These are phyloP conservation scores for Penicillium robsamsonii DNA, from an alignment of 495 filamentous ascomycete species.

Conservation along the genomic window DNA sequence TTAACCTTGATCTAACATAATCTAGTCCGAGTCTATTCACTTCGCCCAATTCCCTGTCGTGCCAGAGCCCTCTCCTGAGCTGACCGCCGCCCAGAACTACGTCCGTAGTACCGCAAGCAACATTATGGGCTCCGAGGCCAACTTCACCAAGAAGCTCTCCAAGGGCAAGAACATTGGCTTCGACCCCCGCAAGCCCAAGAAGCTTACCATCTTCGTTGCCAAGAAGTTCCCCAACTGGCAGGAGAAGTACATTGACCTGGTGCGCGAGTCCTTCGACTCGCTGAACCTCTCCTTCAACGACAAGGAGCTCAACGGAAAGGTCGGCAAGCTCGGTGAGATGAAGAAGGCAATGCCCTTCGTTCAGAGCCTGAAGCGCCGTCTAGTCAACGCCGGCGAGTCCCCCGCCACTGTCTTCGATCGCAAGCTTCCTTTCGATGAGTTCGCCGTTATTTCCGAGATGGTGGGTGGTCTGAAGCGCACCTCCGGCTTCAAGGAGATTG, in stretches of 20 bases:
- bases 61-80: conserved; percentile 55
- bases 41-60: conserved; percentile 72
- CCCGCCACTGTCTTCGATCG: conserved; percentile 69
- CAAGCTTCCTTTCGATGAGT: conserved; percentile 83
- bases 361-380: conserved; percentile 76
- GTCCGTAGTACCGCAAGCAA: conserved; percentile 69
- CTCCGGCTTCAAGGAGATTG: conserved; percentile 60
- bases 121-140: conserved; percentile 85
- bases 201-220: conserved; percentile 82
- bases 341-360: conserved; percentile 99
- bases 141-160: conserved; percentile 74
- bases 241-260: conserved; percentile 80
- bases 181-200: conserved; percentile 87
- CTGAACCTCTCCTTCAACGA: conserved; percentile 63
- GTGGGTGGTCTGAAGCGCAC: conserved; percentile 57
- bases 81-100: conserved; percentile 78
- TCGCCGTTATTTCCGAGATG: conserved; percentile 63
- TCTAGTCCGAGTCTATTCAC: conserved; percentile 65
- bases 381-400: conserved; percentile 56
- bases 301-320: conserved; percentile 70
- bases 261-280: conserved; percentile 62
- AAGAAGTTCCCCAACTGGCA: conserved; percentile 84
- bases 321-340: conserved; percentile 80
- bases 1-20: conserved; percentile 20
- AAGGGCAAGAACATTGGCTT: conserved; percentile 82